Percentiles rank a stretch among this genome's conserved stretches.
These are phyloP conservation scores for Borovskyia barvae DNA, from an alignment of 208 protist species.

Conservation along the genomic window DNA sequence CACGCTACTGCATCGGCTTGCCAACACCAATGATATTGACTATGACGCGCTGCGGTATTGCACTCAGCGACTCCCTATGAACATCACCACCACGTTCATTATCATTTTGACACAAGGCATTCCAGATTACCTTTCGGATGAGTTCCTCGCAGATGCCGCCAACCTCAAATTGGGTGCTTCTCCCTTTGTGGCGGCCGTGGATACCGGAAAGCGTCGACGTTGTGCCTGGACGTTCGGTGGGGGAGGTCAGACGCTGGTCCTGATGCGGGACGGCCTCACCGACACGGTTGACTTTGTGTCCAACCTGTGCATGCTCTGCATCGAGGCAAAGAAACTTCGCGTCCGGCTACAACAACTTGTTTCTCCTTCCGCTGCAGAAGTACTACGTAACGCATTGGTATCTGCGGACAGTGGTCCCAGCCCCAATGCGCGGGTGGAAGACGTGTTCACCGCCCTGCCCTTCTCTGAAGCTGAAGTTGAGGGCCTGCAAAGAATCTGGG, in stretches of 20 bases:
- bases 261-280: constrained; percentile 84
- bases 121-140: constrained; percentile 56
- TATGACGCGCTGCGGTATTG: constrained; percentile 64
- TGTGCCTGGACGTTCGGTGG: constrained; percentile 64
- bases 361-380: constrained; percentile 60
- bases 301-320: constrained; percentile 74
- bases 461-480: constrained; percentile 54
- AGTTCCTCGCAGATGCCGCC: constrained; percentile 52
- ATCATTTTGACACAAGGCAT: constrained; percentile 54
- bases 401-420: background rate
- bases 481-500: constrained; percentile 52
- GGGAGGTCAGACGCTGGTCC: constrained; percentile 68
- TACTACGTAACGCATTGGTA: constrained; percentile 47
- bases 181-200: constrained; percentile 30
- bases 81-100: constrained; percentile 67
- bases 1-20: constrained; percentile 51
- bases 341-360: constrained; percentile 63
- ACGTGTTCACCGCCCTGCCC: constrained; percentile 40
- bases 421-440: background rate
- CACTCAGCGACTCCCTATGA: constrained; percentile 55
- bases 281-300: constrained; percentile 87
- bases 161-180: constrained; percentile 7
- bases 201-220: constrained; percentile 56
- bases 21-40: constrained; percentile 62
- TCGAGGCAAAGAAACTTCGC: constrained; percentile 75